Conservation (phyloP, 768 basidiomycete species). For the Kwoniella mangroviensis region DNA sequence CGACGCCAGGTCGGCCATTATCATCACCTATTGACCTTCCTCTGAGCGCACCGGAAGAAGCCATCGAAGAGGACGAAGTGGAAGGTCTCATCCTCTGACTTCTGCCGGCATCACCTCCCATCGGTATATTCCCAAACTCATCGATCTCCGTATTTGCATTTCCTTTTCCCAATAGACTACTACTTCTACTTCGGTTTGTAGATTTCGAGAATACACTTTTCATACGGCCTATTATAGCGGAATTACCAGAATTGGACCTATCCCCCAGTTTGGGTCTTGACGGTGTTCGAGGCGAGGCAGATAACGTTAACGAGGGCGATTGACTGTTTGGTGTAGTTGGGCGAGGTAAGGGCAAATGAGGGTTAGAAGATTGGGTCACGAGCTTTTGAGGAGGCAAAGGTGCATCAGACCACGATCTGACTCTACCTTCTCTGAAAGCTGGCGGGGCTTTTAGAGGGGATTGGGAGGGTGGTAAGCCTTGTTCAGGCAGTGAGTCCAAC, state of each 20-base stretch:
- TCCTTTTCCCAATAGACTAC: conserved; percentile 29
- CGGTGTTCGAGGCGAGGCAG: conserved; percentile 23
- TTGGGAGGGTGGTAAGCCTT: conserved; percentile 8
- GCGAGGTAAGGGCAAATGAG: conserved; percentile 9
- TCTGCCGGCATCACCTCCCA: neutral
- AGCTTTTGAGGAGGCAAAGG: conserved; percentile 28
- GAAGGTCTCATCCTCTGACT: conserved; percentile 22
- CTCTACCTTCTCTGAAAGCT: conserved; percentile 19
- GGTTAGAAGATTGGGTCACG: conserved; percentile 6
- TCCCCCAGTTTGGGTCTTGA: conserved; percentile 38
- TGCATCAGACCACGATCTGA: conserved; percentile 50
- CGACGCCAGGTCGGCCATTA: conserved; percentile 2
- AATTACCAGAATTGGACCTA: conserved; percentile 47
- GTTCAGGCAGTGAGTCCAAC: conserved; percentile 36
- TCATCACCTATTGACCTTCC: conserved; percentile 23
- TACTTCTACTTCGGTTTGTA: conserved; percentile 27
- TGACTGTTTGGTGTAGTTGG: conserved; percentile 12
- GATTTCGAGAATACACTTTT: conserved; percentile 37
- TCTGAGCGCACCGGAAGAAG: conserved; percentile 15
- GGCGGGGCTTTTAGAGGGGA: conserved; percentile 13
- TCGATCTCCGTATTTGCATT: conserved; percentile 25
- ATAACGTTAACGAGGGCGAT: conserved; percentile 5
- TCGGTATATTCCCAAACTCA: conserved; percentile 39
- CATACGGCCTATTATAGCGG: conserved; percentile 47
- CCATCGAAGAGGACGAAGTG: conserved; percentile 24